Evolutionary conservation across 2,329 filamentous ascomycete genomes (phyloP), one percentile per base, ranked within the genome.

Genomic region (Talaromyces piceae): DNA sequence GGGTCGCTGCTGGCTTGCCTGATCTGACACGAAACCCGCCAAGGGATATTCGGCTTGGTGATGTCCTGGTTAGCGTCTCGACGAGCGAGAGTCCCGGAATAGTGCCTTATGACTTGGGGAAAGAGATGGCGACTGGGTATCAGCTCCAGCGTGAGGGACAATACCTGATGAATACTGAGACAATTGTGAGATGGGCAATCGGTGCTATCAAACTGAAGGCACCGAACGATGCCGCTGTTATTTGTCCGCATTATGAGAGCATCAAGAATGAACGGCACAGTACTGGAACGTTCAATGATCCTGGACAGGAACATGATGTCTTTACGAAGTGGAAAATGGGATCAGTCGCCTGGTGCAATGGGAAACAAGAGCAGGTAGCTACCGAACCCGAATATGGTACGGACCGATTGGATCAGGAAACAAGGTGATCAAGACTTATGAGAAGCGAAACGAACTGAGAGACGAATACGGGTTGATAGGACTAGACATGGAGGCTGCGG

Each of bases 1-100:
- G 73, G 16, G 69, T 76, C 31, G 72, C 68, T 0, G 67, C 67
- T 11, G 63, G 61, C 0, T 56, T 60, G 0, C 63, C 63, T n/a
- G n/a, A n/a, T n/a, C n/a, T n/a, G n/a, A n/a, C n/a, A n/a, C n/a
- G n/a, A n/a, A n/a, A 4, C 59, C 54, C 28, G 12, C 9, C 4
- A 45, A 50, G n/a, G 33, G 59, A 67, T 48, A 62, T 67, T n/a
- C 58, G 62, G 12, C 59, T 67, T 0, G 64, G 64, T 0, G 63
- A 67, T 51, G 56, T 67, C 6, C 59, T 63, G 1, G 55, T 67
- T 8, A 58, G 62, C 30, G 5, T 49, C 9, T 59, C 61, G 2
- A 5, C 44, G 0, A 46, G 47, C 2, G 25, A 39, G 2, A 6
- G 50, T 6, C 50, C 57, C 3, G 63, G 60, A n/a, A 60, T 67